Base-by-base conservation (phyloP, 73 alveolate species). In the Paramecium caudatum region DNA sequence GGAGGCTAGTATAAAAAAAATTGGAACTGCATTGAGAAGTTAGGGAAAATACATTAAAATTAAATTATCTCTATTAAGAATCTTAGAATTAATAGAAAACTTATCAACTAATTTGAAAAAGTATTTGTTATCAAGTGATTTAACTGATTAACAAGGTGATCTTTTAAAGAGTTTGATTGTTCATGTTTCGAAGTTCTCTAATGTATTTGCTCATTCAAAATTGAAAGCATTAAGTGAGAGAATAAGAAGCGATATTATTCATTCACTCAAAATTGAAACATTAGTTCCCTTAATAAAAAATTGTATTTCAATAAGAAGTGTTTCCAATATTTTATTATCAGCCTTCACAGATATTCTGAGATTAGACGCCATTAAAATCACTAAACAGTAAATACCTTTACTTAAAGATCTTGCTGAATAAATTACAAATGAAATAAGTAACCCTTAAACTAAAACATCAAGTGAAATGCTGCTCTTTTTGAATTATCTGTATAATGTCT, bases 151-250 rank as follows among this genome's bases (percentile, higher is more conserved):
- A 5, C 19, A 65, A 65, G 47, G 15, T 13, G 25, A 13, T 9
- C 7, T 32, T 25, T 65, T 65, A n/a, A 65, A 65, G 32, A 65
- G 83, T 65, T n/a, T 30, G 4, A 65, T 65, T 33, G 49, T 65
- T 65, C 55, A 65, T 13, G 17, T 65, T 10, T 65, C 83, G 27
- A 65, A 65, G 15, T 65, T 65, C 15, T 30, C 50, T 33, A 65
- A 65, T 65, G 49, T 65, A 12, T 30, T 65, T 65, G 80, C 45
- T 55, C 80, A 55, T 21, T 33, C 83, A 33, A 65, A 65, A 65
- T 65, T 65, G 34, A 33, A 65, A 9, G 27, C 83, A 25, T 65
- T 65, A 36, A 36, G 50, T 65, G 83, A 65, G 17, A 65, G 49
- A 65, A 32, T 65, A 12, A 65, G 83, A 65, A 65, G 48, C 1